These are phyloP conservation scores for Chrysoporthe deuterocubensis DNA, from an alignment of 2,329 filamentous ascomycete species.

Conservation along the genomic window DNA sequence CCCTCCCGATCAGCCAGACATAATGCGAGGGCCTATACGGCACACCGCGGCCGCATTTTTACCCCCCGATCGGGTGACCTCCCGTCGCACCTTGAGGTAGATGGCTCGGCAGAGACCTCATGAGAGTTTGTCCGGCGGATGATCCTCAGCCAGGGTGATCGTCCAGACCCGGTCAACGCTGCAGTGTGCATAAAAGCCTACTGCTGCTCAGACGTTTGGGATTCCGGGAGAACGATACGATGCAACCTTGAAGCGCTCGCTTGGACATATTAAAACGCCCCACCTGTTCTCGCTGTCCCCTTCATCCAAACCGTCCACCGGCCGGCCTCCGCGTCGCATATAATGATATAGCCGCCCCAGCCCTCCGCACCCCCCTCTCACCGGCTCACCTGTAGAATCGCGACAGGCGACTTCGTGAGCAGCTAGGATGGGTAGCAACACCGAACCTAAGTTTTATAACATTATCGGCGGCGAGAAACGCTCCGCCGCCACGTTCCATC, in stretches of 20 bases:
- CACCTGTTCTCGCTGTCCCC: background rate
- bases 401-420: background rate
- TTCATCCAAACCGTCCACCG: background rate
- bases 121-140: background rate
- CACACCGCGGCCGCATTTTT: background rate
- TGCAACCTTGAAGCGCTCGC: no score
- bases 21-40: background rate
- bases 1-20: background rate
- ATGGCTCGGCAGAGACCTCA: background rate
- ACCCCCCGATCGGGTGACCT: background rate
- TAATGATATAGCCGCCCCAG: background rate
- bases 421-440: conserved; percentile 23
- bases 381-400: background rate
- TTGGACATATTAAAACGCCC: background rate
- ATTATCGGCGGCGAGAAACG: conserved; percentile 49
- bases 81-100: background rate
- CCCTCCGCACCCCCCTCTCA: background rate
- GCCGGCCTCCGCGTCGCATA: background rate
- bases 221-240: no score
- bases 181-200: background rate
- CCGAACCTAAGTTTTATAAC: conserved; percentile 44
- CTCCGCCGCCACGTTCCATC: conserved; percentile 38
- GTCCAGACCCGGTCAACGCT: background rate
- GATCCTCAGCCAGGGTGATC: background rate
- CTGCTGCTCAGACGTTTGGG: no score